These are phyloP conservation scores for Osmozyma mogii DNA, from an alignment of 805 yeast genomes.

Conservation along the genomic window DNA sequence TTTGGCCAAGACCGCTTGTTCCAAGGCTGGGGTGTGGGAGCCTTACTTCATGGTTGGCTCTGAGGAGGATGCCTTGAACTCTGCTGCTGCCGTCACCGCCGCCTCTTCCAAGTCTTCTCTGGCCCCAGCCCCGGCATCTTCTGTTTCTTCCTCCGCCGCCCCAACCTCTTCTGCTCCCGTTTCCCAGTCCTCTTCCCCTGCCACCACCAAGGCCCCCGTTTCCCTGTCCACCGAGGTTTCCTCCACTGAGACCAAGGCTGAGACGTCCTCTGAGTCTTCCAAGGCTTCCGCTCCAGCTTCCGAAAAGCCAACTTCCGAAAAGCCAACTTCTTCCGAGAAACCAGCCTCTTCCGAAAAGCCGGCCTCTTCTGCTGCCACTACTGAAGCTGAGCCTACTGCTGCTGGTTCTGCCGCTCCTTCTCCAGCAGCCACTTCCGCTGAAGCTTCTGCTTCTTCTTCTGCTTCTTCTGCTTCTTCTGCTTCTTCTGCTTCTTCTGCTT, in stretches of 20 bases:
- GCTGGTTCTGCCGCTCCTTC: too few relatives aligned
- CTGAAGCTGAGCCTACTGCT: too few relatives aligned
- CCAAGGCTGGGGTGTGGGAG: slow-evolving; percentile 25
- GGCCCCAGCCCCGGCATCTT: slow-evolving; percentile 1
- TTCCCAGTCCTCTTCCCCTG: slow-evolving; percentile 1
- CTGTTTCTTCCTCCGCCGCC: slow-evolving; percentile 2
- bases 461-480: too few relatives aligned
- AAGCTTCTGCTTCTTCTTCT: slow-evolving; percentile 3
- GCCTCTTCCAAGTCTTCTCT: slow-evolving; percentile 7
- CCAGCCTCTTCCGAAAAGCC: too few relatives aligned
- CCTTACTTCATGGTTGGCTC: slow-evolving; percentile 29
- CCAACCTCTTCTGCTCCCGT: slow-evolving; percentile 2
- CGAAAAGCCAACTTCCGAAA: too few relatives aligned
- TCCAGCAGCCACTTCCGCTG: slow-evolving; percentile 3
- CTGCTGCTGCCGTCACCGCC: slow-evolving; percentile 11
- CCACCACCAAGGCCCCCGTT: slow-evolving; percentile 2
- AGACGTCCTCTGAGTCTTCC: too few relatives aligned
- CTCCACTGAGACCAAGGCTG: slow-evolving; percentile 1
- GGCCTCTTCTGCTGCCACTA: too few relatives aligned
- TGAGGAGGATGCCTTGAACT: slow-evolving; percentile 17
- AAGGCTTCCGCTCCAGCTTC: slow-evolving; percentile 3
- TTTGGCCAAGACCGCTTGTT: slow-evolving; percentile 26
- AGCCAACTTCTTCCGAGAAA: too few relatives aligned
- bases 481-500: too few relatives aligned
- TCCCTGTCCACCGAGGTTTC: slow-evolving; percentile 1